phyloP scores from a whole-genome alignment of 441 rosid genomes.

The Macaranga tanarius region DNA sequence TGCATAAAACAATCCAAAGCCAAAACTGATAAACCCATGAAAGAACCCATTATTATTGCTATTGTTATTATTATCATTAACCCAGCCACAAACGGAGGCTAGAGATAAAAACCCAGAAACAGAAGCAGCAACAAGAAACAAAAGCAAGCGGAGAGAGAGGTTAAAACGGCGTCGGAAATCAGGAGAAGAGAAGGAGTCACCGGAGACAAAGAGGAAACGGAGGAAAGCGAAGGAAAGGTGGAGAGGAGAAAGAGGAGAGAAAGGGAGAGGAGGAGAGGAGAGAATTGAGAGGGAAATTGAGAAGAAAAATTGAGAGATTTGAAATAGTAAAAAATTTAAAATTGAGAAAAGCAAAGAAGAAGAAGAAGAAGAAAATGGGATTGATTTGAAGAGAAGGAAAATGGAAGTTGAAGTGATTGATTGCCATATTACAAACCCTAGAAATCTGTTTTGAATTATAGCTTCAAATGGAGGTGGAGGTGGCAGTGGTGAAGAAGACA shows the following conservation, averaged over 20 bases:
- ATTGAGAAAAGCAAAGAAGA: conserved; percentile 25
- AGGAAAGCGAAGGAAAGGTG: conserved; percentile 42
- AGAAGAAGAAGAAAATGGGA: conserved; percentile 9
- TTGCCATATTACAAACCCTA: conserved; percentile 77
- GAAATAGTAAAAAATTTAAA: conserved; percentile 39
- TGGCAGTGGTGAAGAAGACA: conserved; percentile 6
- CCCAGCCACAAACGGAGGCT: conserved; percentile 41
- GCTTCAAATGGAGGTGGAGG: conserved; percentile 4
- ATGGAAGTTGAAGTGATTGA: conserved; percentile 51
- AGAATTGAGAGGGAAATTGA: conserved; percentile 48
- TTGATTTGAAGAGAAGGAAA: conserved; percentile 50
- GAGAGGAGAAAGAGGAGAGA: conserved; percentile 36
- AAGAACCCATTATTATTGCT: conserved; percentile 17
- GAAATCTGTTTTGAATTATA: conserved; percentile 48
- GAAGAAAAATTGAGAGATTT: conserved; percentile 47
- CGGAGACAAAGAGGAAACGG: conserved; percentile 31
- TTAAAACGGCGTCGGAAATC: conserved; percentile 54
- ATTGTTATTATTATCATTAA: neutral
- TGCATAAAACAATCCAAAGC: conserved; percentile 58
- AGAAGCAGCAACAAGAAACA: conserved; percentile 42
- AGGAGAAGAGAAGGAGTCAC: conserved; percentile 30
- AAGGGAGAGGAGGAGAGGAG: conserved; percentile 46
- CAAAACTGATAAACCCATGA: conserved; percentile 46
- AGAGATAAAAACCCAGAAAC: conserved; percentile 57
- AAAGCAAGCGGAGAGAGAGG: conserved; percentile 45